These are phyloP conservation scores for Zasmidium citrigriseum DNA, from an alignment of 2,329 filamentous ascomycete species.

Conservation along the genomic window DNA sequence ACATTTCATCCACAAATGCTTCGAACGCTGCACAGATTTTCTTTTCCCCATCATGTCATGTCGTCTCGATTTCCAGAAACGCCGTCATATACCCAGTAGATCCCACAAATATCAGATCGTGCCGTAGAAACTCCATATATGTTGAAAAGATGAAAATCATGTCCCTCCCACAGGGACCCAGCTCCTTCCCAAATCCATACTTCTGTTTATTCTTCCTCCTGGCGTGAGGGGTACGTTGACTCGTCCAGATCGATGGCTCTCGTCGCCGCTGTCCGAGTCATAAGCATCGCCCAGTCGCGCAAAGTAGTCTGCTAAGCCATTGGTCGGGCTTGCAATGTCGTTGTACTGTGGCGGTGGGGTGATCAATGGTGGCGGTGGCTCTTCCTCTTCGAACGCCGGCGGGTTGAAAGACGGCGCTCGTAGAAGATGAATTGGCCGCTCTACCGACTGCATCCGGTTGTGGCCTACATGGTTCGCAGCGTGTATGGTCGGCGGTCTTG, in stretches of 20 bases:
- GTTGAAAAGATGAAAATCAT: background rate
- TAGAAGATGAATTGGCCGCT: constrained; percentile 80
- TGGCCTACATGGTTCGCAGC: constrained; percentile 30
- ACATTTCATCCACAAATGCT: too few species aligned
- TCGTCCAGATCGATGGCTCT: constrained; percentile 32
- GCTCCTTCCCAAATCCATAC: constrained; percentile 64
- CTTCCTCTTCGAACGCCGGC: constrained; percentile 80
- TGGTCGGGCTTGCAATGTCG: constrained; percentile 71
- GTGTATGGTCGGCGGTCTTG: constrained; percentile 52
- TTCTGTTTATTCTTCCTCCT: constrained; percentile 62
- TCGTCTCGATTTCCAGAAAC: too few species aligned
- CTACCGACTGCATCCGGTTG: constrained; percentile 35
- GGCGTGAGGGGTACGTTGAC: constrained; percentile 64
- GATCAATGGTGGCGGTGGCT: constrained; percentile 69
- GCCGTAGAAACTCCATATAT: too few species aligned
- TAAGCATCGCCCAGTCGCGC: constrained; percentile 68
- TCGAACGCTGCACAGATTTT: too few species aligned
- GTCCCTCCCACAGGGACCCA: constrained; percentile 29
- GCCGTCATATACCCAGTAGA: too few species aligned
- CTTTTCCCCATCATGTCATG: too few species aligned
- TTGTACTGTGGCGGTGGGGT: constrained; percentile 88
- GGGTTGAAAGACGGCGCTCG: constrained; percentile 85
- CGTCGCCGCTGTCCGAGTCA: constrained; percentile 46
- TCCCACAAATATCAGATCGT: too few species aligned
- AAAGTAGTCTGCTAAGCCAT: constrained; percentile 81